A percentile compares a stretch with the other conserved stretches of the same genome.
Conservation (phyloP, 257 asterid genomes). For the Fraxinus excelsior region DNA sequence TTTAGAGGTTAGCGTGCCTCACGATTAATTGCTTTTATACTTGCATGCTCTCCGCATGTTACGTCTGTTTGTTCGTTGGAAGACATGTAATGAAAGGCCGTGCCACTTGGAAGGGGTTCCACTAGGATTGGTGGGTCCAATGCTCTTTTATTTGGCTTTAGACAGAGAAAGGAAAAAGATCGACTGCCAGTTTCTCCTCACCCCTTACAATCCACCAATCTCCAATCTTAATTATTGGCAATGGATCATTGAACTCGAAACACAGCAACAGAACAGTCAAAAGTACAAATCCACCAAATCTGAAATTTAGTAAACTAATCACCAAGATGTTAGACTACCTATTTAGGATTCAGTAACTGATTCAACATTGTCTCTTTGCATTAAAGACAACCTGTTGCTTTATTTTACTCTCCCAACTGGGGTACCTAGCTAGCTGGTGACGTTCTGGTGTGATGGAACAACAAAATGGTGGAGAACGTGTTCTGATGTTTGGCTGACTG, state of each 20-base stretch:
- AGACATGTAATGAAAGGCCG: neutral
- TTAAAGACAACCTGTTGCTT: neutral
- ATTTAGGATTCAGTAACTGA: neutral
- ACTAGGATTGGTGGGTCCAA: neutral
- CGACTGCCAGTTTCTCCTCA: neutral
- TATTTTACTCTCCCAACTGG: neutral
- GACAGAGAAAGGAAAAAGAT: neutral
- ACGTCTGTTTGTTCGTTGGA: neutral
- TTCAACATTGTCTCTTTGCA: neutral
- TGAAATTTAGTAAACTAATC: neutral
- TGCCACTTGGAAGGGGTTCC: neutral
- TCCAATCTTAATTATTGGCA: neutral
- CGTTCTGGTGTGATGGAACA: neutral
- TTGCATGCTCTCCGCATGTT: neutral
- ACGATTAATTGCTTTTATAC: neutral
- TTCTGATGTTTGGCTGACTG: neutral
- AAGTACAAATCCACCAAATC: neutral
- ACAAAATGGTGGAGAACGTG: neutral
- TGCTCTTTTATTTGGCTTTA: neutral
- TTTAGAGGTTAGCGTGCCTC: slow-evolving; percentile 64
- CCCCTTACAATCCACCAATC: neutral
- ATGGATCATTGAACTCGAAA: neutral
- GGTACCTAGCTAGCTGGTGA: neutral
- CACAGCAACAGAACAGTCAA: neutral
- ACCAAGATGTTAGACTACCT: neutral